A percentile compares a stretch with the other conserved stretches of the same genome.
Evolutionary conservation across 2,329 filamentous ascomycete species (phyloP).

Genomic region (Ophiocordyceps australis): DNA sequence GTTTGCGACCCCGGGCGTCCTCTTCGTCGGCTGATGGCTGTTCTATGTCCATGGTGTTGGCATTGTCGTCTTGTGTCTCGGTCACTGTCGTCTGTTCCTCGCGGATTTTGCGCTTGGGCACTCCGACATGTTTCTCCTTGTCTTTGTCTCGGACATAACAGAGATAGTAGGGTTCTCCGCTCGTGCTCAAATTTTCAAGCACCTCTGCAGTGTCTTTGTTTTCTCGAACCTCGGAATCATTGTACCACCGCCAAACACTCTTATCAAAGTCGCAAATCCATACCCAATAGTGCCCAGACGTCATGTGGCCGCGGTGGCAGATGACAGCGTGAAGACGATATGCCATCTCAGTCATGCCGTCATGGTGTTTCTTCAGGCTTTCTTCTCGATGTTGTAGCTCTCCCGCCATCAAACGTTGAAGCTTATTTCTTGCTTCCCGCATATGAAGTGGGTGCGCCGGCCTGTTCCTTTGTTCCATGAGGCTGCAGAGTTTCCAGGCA

Average conservation of each 20-base stretch:
- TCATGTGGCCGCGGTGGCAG: slow-evolving; percentile 61
- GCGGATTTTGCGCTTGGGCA: slow-evolving; percentile 19
- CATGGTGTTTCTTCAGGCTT: slow-evolving; percentile 11
- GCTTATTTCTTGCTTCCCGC: slow-evolving; percentile 8
- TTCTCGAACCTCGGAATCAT: slow-evolving; percentile 66
- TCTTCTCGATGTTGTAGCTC: slow-evolving; percentile 16
- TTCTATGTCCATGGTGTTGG: slow-evolving; percentile 1
- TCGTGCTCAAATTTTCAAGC: slow-evolving; percentile 45
- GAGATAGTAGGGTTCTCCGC: slow-evolving; percentile 65
- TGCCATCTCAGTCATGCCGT: slow-evolving; percentile 41
- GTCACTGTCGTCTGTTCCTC: slow-evolving; percentile 2
- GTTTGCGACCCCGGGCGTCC: too few species aligned
- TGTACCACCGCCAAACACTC: slow-evolving; percentile 81
- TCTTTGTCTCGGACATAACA: slow-evolving; percentile 61
- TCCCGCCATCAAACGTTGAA: slow-evolving; percentile 24
- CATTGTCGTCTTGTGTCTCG: slow-evolving; percentile 1
- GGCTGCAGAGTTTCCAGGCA: slow-evolving; percentile 13
- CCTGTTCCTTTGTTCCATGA: slow-evolving; percentile 2
- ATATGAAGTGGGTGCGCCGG: slow-evolving; percentile 3
- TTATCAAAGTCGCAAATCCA: slow-evolving; percentile 83
- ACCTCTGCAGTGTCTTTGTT: slow-evolving; percentile 48
- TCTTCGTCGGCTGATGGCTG: too few species aligned
- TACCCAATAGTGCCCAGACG: slow-evolving; percentile 86
- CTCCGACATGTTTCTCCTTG: slow-evolving; percentile 33
- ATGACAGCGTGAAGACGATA: slow-evolving; percentile 87